phyloP scores from a whole-genome alignment of 1,139 yeast species.

The Pichia sp. region DNA sequence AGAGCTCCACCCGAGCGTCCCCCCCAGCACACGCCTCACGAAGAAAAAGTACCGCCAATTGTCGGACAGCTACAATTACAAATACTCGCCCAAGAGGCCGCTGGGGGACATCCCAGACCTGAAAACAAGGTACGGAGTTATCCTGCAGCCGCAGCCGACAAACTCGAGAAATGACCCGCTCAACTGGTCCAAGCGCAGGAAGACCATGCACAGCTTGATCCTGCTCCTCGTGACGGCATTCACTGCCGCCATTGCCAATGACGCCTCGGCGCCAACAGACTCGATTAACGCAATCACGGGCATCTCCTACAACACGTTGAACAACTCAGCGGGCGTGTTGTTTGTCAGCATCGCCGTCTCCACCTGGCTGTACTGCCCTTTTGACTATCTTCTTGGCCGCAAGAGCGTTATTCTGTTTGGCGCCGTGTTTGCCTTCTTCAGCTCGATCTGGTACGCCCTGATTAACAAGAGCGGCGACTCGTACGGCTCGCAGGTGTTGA shows the following conservation, averaged over 20 bases:
- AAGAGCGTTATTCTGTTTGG: conserved; percentile 35
- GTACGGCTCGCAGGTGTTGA: conserved; percentile 38
- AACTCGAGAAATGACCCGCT: conserved; percentile 73
- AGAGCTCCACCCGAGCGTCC: background rate
- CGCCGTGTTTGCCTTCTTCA: conserved; percentile 32
- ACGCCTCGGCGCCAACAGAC: conserved; percentile 39
- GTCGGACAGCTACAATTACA: conserved; percentile 20
- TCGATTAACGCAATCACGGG: conserved; percentile 35
- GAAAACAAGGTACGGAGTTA: conserved; percentile 49
- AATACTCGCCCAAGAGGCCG: conserved; percentile 14
- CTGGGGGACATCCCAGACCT: conserved; percentile 25
- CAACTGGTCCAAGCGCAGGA: conserved; percentile 36
- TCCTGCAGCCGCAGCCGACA: conserved; percentile 71
- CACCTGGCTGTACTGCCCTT: conserved; percentile 36
- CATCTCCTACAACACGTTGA: conserved; percentile 37
- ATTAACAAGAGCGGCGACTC: conserved; percentile 33
- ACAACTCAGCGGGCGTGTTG: conserved; percentile 39
- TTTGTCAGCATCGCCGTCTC: conserved; percentile 36
- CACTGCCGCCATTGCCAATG: conserved; percentile 38
- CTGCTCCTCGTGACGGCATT: conserved; percentile 33
- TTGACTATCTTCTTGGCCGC: conserved; percentile 36
- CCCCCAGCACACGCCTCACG: conserved; percentile 1
- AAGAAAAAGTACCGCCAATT: conserved; percentile 8
- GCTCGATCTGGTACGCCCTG: conserved; percentile 37
- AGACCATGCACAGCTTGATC: conserved; percentile 22